These are phyloP conservation scores for Hamigera avellanea DNA, from an alignment of 495 filamentous ascomycete genomes.

Conservation along the genomic window DNA sequence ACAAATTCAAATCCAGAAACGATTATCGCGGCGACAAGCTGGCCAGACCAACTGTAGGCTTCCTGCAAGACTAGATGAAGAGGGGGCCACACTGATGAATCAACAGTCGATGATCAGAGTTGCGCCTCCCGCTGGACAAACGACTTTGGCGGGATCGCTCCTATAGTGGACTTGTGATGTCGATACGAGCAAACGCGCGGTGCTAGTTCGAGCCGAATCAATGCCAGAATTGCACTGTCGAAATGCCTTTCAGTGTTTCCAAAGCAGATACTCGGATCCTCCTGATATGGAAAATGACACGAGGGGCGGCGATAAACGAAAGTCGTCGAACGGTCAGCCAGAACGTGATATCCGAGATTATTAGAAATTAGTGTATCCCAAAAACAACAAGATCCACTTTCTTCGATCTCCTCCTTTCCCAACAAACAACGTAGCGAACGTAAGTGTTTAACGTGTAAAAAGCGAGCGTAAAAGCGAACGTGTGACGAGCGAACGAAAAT, in stretches of 20 bases:
- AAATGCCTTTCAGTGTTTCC: constrained; percentile 5
- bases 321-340: constrained; percentile 12
- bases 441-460: constrained; percentile 26
- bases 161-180: constrained; percentile 5
- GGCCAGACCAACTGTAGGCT: too few relatives aligned
- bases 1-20: too few relatives aligned
- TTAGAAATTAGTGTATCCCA: constrained; percentile 11
- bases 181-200: too few relatives aligned
- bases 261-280: constrained; percentile 1
- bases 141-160: constrained; percentile 6
- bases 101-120: too few relatives aligned
- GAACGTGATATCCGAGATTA: constrained; percentile 7
- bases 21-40: too few relatives aligned
- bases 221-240: constrained; percentile 8
- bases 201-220: too few relatives aligned
- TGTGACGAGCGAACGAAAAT: constrained; percentile 27
- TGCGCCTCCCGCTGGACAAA: constrained; percentile 10
- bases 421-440: constrained; percentile 29
- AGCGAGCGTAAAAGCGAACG: constrained; percentile 38
- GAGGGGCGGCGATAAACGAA: constrained; percentile 6
- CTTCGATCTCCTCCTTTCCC: constrained; percentile 1
- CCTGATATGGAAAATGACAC: too few relatives aligned
- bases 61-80: too few relatives aligned
- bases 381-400: constrained; percentile 1
- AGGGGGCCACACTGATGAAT: too few relatives aligned